phyloP scores from a whole-genome alignment of 768 basidiomycete genomes.

The Tricholoma bakamatsutake region DNA sequence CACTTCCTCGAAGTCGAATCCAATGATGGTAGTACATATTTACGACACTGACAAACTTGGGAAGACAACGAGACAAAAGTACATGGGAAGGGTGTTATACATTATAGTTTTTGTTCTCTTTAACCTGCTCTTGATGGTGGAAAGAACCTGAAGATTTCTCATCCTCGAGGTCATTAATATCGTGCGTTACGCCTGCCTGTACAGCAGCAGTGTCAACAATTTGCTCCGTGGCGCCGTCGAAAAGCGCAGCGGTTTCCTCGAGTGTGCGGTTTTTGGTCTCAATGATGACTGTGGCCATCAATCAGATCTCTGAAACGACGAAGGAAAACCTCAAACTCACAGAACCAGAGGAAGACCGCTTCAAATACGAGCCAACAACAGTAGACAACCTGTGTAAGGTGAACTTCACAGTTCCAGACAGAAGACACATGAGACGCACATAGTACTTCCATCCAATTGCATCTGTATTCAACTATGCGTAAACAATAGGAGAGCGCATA shows the following conservation, averaged over 20 bases:
- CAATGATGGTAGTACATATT: neutral
- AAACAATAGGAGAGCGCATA: neutral
- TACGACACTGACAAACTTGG: neutral
- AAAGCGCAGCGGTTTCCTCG: constrained; percentile 78
- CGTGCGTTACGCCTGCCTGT: constrained; percentile 20
- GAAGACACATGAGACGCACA: constrained; percentile 25
- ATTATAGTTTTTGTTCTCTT: constrained; percentile 4
- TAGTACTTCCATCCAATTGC: constrained; percentile 73
- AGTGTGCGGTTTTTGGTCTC: constrained; percentile 71
- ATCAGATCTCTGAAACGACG: neutral
- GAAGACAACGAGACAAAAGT: neutral
- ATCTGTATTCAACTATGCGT: constrained; percentile 17
- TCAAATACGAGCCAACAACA: constrained; percentile 66
- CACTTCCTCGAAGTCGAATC: too few relatives aligned
- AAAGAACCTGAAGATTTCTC: constrained; percentile 32
- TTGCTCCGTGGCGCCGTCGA: constrained; percentile 53
- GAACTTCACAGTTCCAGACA: neutral
- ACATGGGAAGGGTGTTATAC: neutral
- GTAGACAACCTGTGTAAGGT: constrained; percentile 49
- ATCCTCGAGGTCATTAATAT: constrained; percentile 21
- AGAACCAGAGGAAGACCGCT: constrained; percentile 59
- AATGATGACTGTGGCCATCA: constrained; percentile 35
- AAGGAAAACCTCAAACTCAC: constrained; percentile 17
- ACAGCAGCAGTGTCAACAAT: constrained; percentile 25
- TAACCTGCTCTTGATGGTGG: constrained; percentile 23